Conservation (phyloP, 345 rosid genomes). For the Brassica rapa region DNA sequence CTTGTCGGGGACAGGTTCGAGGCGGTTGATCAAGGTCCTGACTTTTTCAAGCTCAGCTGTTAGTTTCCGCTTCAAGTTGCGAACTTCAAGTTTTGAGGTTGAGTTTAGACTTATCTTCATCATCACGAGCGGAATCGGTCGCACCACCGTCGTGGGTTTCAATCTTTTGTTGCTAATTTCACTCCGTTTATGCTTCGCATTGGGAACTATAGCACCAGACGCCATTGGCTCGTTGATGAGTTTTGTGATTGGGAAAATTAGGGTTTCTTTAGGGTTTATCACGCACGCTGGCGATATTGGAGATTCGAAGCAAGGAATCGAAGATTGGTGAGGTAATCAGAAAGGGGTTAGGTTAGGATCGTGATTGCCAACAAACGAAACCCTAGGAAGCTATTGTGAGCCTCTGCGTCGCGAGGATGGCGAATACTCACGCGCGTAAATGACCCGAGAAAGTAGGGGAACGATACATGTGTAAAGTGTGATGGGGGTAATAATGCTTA, state of each 20-base stretch:
- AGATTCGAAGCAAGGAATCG: constrained; percentile 15
- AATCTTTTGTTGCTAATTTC: constrained; percentile 26
- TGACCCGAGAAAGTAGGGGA: constrained; percentile 27
- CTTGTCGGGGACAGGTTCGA: constrained; percentile 33
- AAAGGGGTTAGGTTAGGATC: constrained; percentile 9
- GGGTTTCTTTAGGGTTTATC: constrained; percentile 8
- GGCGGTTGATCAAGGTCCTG: constrained; percentile 38
- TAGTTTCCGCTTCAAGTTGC: constrained; percentile 39
- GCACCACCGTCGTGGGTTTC: constrained; percentile 8
- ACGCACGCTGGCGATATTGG: background rate
- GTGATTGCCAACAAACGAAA: constrained; percentile 29
- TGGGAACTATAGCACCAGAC: constrained; percentile 36
- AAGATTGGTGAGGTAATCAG: constrained; percentile 18
- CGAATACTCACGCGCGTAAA: constrained; percentile 32
- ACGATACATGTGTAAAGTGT: constrained; percentile 26
- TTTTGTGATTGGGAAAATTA: background rate
- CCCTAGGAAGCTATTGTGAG: constrained; percentile 36
- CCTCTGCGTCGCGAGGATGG: constrained; percentile 12
- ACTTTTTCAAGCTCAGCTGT: constrained; percentile 36
- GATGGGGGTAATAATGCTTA: constrained; percentile 6
- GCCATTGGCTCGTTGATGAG: constrained; percentile 24
- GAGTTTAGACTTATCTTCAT: constrained; percentile 40
- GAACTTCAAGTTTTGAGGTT: constrained; percentile 39
- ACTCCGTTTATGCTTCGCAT: constrained; percentile 37
- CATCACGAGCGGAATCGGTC: background rate